These are phyloP conservation scores for Fusarium floridanum DNA, from an alignment of 2,329 filamentous ascomycete species.

Conservation along the genomic window DNA sequence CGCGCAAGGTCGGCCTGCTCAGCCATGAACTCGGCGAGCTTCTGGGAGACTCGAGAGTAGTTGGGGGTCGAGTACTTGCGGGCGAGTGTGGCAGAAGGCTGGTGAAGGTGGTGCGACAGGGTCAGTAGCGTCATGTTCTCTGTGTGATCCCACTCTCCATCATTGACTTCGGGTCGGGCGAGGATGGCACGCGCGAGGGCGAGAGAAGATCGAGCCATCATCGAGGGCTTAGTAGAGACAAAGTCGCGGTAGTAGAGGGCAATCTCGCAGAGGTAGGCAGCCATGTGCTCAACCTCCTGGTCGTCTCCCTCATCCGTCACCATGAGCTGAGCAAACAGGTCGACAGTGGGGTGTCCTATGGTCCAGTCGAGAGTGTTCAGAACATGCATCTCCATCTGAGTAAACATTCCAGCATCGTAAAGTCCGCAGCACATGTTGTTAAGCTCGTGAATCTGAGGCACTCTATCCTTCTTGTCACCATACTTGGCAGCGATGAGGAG, in stretches of 20 bases:
- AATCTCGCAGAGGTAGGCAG: conserved; percentile 93
- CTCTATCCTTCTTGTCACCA: conserved; percentile 97
- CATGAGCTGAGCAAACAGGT: conserved; percentile 91
- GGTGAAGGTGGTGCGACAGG: conserved; percentile 70
- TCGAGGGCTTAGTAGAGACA: conserved; percentile 89
- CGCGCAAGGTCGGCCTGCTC: conserved; percentile 69
- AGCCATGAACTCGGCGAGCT: conserved; percentile 70
- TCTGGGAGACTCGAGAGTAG: conserved; percentile 66
- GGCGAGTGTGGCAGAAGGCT: conserved; percentile 69
- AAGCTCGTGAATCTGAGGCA: conserved; percentile 96
- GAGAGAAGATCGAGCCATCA: conserved; percentile 89
- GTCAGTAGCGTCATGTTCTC: conserved; percentile 75
- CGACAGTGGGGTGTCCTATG: conserved; percentile 94
- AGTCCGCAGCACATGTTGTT: conserved; percentile 99
- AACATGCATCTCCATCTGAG: conserved; percentile 99
- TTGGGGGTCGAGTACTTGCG: conserved; percentile 70
- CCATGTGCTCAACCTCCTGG: conserved; percentile 92
- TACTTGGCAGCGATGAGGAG: conserved; percentile 98
- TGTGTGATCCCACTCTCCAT: conserved; percentile 81
- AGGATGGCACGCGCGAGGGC: conserved; percentile 90
- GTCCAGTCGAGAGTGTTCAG: conserved; percentile 97
- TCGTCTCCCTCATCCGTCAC: conserved; percentile 84
- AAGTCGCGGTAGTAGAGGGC: conserved; percentile 97
- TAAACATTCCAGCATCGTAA: conserved; percentile 99
- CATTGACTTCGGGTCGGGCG: conserved; percentile 79